These are phyloP conservation scores for Yamadazyma olivae DNA, from an alignment of 805 yeast species.

Conservation along the genomic window DNA sequence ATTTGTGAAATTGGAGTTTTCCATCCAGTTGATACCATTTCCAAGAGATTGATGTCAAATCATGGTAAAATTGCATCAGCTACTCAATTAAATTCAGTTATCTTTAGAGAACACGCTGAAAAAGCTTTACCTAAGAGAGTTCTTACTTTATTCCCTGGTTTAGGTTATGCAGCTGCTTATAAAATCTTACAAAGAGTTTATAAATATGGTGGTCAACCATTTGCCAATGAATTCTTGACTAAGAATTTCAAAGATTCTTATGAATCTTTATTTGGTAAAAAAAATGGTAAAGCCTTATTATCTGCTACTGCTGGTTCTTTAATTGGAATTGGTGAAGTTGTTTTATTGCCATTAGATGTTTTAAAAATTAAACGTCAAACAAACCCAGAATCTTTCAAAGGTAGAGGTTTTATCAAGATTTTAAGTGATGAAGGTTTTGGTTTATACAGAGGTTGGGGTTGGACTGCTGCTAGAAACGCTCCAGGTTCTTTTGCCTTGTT, in stretches of 20 bases:
- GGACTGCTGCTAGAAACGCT: constrained; percentile 99
- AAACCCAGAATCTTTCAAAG: constrained; percentile 98
- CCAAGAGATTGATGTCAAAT: constrained; percentile 91
- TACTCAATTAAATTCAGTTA: constrained; percentile 75
- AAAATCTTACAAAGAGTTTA: constrained; percentile 95
- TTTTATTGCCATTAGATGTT: constrained; percentile 91
- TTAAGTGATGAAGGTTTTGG: constrained; percentile 89
- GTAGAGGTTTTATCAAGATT: constrained; percentile 91
- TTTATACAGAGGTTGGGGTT: constrained; percentile 97
- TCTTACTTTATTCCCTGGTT: constrained; percentile 90
- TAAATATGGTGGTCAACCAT: constrained; percentile 99
- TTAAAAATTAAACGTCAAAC: constrained; percentile 98
- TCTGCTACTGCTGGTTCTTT: constrained; percentile 97
- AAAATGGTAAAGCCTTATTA: constrained; percentile 95
- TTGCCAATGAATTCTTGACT: constrained; percentile 89
- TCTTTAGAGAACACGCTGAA: constrained; percentile 77
- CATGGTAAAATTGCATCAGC: constrained; percentile 62
- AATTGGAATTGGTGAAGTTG: constrained; percentile 97
- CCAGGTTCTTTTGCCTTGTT: constrained; percentile 98
- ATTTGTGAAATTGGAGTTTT: constrained; percentile 93
- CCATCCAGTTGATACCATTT: constrained; percentile 98
- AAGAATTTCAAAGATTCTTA: constrained; percentile 66
- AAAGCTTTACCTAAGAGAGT: constrained; percentile 69
- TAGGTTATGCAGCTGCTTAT: constrained; percentile 97
- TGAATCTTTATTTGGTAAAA: constrained; percentile 79